These are phyloP conservation scores for Gracilariopsis chorda DNA, from an alignment of 23 red algal species.

Conservation along the genomic window DNA sequence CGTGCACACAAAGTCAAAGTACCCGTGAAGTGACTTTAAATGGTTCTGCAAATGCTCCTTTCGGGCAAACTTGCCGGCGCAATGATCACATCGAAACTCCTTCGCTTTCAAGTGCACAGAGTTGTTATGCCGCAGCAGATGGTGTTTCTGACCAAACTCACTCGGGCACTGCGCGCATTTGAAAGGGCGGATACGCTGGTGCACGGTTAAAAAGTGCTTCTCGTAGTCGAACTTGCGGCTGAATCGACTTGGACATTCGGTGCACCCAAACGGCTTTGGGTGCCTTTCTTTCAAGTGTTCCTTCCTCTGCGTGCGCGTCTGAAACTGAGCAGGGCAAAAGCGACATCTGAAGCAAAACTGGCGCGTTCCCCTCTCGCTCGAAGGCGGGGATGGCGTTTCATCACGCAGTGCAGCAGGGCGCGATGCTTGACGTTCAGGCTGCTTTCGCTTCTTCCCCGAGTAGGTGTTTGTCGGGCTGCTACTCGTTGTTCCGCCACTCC, in stretches of 20 bases:
- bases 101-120: constrained; percentile 47
- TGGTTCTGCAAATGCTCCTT: constrained; percentile 59
- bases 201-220: constrained; percentile 34
- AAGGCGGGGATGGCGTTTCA: too few relatives aligned
- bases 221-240: constrained; percentile 36
- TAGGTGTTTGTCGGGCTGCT: too few relatives aligned
- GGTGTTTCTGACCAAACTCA: constrained; percentile 62
- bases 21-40: constrained; percentile 13
- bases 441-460: too few relatives aligned
- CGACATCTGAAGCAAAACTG: too few relatives aligned
- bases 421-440: too few relatives aligned
- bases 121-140: constrained; percentile 56
- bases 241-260: neutral
- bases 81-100: neutral
- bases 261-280: neutral
- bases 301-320: neutral
- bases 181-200: constrained; percentile 46
- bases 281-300: neutral
- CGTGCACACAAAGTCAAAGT: neutral
- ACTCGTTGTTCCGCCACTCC: too few relatives aligned
- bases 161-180: constrained; percentile 22
- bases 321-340: neutral
- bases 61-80: neutral
- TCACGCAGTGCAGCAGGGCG: too few relatives aligned
- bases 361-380: too few relatives aligned